Evolutionary conservation across 169 alveolate genomes (phyloP).

Genomic region (Eimeria brunetti): DNA sequence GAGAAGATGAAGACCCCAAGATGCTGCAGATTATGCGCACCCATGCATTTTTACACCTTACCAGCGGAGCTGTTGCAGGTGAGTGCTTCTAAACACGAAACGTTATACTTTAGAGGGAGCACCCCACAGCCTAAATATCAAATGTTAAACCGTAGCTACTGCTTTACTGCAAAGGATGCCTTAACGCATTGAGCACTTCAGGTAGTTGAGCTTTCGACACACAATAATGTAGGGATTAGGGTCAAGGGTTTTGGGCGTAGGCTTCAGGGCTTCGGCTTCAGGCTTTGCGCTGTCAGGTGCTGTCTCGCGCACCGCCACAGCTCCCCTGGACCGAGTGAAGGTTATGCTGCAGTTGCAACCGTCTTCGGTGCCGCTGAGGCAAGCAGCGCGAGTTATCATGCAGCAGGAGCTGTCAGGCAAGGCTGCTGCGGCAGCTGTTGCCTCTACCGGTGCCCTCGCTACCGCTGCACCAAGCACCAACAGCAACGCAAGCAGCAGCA

Average conservation of each 20-base stretch:
- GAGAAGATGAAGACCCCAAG: slow-evolving; percentile 42
- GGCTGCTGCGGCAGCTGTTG: slow-evolving; percentile 30
- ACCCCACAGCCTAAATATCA: background rate
- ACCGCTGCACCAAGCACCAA: slow-evolving; percentile 10
- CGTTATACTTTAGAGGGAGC: background rate
- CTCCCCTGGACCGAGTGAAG: slow-evolving; percentile 84
- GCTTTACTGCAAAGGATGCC: background rate
- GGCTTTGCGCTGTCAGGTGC: slow-evolving; percentile 68
- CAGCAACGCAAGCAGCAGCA: background rate
- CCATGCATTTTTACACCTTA: slow-evolving; percentile 77
- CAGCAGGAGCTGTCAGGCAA: slow-evolving; percentile 61
- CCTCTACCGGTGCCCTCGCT: background rate
- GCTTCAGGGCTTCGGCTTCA: background rate
- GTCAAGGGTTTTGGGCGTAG: background rate
- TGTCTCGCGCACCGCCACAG: slow-evolving; percentile 83
- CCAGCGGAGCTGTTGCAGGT: slow-evolving; percentile 83
- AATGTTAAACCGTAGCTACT: background rate
- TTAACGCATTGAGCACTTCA: too few relatives aligned
- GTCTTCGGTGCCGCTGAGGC: slow-evolving; percentile 49
- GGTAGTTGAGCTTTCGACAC: background rate
- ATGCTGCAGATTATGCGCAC: slow-evolving; percentile 65
- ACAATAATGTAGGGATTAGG: background rate
- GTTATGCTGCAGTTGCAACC: slow-evolving; percentile 82
- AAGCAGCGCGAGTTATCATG: slow-evolving; percentile 43
- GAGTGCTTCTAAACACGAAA: background rate